Evolutionary conservation across 495 filamentous ascomycete species (phyloP), one percentile per base, ranked within the genome.

Genomic region (Penicillium taxi): DNA sequence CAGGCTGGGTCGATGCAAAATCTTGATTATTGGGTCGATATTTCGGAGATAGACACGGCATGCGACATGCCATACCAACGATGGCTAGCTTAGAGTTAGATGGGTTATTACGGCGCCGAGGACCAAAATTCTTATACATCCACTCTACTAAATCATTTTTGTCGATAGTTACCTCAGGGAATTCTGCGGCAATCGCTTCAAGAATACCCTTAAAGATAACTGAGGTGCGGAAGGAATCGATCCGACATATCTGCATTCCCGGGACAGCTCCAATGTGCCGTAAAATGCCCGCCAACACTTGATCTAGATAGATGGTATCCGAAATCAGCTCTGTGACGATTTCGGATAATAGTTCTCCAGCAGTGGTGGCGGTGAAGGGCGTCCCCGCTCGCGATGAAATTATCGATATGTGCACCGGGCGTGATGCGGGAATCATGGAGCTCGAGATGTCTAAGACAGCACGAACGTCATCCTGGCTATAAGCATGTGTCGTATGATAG

Each of bases 61-160:
- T 27, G 2, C 66, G 42, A 38, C 62, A 57, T 0, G 67, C 50
- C 49, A 67, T 59, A 2, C 64, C 64, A 7, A 69, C 55, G 33
- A 71, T 59, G 0, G 66, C 67, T n/a, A 69, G 38, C 39, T 65
- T 67, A 1, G 55, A 50, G 15, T 53, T 20, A 12, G 23, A 24
- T 7, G 26, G 32, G 1, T 6, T 12, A 6, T 12, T 13, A 20
- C 27, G 20, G 26, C n/a, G n/a, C n/a, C n/a, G n/a, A n/a, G n/a
- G n/a, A n/a, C n/a, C 38, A 1, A 24, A 24, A 20, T 36, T 34
- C n/a, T 43, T 20, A 2, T 11, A 18, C n/a, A 28, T 2, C 35
- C 39, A 31, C 23, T 24, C 15, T 9, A 32, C 5, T 31, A 39
- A 3, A 42, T 46, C 30, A 6, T 36, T 9, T 13, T 37, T 26